Evolutionary conservation across 2,329 filamentous ascomycete species (phyloP).

Genomic region (Ophiocordyceps camponoti-saundersi): DNA sequence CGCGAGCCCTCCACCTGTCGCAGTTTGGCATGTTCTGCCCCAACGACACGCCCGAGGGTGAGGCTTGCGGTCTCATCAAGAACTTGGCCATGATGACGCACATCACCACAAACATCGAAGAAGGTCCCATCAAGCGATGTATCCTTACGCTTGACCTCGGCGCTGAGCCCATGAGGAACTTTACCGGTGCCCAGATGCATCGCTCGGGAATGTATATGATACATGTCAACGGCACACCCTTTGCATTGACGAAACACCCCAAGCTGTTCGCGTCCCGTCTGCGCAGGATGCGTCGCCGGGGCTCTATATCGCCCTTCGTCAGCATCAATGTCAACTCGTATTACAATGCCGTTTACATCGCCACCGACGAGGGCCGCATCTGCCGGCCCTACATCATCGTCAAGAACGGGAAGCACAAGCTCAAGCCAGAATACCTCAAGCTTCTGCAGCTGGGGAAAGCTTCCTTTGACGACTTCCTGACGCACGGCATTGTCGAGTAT

Average conservation of each 20-base stretch:
- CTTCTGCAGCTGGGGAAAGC: constrained; percentile 69
- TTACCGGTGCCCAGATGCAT: constrained; percentile 71
- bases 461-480: constrained; percentile 88
- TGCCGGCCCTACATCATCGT: constrained; percentile 93
- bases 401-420: constrained; percentile 67
- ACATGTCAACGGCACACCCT: constrained; percentile 88
- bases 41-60: constrained; percentile 94
- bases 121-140: constrained; percentile 73
- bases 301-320: constrained; percentile 88
- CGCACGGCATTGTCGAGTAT: constrained; percentile 82
- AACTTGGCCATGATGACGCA: constrained; percentile 98
- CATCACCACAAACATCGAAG: constrained; percentile 92
- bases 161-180: constrained; percentile 56
- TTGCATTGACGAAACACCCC: constrained; percentile 71
- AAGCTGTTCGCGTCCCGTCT: constrained; percentile 77
- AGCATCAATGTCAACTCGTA: constrained; percentile 94
- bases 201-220: constrained; percentile 71
- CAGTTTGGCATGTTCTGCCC: constrained; percentile 98
- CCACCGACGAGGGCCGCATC: constrained; percentile 91
- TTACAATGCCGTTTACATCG: constrained; percentile 81
- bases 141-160: constrained; percentile 77
- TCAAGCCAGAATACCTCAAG: constrained; percentile 63
- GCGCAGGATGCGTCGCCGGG: constrained; percentile 71
- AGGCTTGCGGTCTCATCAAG: constrained; percentile 94
- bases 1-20: constrained; percentile 87